Percentiles rank a stretch among this genome's conserved stretches.
phyloP scores from a whole-genome alignment of 2,329 filamentous ascomycete genomes.

The Zasmidium citrigriseum region DNA sequence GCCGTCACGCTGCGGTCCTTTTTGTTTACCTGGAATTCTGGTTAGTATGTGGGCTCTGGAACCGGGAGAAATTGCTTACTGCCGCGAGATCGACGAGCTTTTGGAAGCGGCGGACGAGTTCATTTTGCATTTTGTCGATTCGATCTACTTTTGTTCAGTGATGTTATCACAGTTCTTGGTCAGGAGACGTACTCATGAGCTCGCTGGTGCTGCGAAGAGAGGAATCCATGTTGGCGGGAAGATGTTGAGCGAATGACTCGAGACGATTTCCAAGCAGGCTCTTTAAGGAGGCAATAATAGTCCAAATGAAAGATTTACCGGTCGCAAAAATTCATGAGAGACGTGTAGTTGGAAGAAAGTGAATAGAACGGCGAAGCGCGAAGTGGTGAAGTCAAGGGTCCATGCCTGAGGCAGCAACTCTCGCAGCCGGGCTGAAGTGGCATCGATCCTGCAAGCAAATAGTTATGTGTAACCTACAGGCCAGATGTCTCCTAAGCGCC shows the following conservation, averaged over 20 bases:
- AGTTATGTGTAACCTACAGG: too few species aligned
- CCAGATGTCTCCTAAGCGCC: too few species aligned
- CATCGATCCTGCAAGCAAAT: too few species aligned
- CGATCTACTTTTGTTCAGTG: constrained; percentile 31
- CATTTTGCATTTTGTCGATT: constrained; percentile 42
- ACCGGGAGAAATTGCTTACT: constrained; percentile 35
- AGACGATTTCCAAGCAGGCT: background rate
- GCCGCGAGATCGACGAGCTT: constrained; percentile 57
- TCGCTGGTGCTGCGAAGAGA: constrained; percentile 3
- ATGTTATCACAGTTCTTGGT: background rate
- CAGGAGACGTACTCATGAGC: background rate
- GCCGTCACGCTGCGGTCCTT: constrained; percentile 58
- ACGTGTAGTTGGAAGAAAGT: too few species aligned
- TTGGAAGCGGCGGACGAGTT: constrained; percentile 55
- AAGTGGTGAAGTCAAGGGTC: too few species aligned
- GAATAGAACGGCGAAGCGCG: too few species aligned
- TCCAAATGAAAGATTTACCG: too few species aligned
- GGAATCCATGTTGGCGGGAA: background rate
- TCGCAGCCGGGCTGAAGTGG: too few species aligned
- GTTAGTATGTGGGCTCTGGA: background rate
- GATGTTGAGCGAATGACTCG: background rate
- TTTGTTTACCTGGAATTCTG: constrained; percentile 44
- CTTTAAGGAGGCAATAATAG: too few species aligned
- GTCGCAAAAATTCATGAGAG: too few species aligned
- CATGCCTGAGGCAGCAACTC: too few species aligned